Evolutionary conservation across 139 green algal genomes (phyloP), one percentile per base, ranked within the genome.

Genomic region (Tetradesmus obliquus): DNA sequence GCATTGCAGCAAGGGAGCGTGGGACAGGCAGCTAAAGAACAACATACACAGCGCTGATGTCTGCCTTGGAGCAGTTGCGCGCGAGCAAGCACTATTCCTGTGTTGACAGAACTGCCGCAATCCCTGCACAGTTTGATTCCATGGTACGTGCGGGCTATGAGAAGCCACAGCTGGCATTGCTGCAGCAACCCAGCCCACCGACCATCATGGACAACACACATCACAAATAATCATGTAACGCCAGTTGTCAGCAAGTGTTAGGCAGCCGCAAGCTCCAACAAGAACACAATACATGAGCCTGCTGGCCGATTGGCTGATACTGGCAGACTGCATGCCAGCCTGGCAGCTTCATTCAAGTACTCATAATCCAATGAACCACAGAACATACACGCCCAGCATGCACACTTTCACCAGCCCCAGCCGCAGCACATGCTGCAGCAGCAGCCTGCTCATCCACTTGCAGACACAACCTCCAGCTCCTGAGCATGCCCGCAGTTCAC

Each of bases 401-500:
- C 17, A 76, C 5, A 5, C 66, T 24, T 3, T 8, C 66, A 24
- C 15, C 53, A 24, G n/a, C n/a, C 8, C 6, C 45, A 55, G 2
- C 45, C 45, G 51, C 79, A n/a, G 51, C 80, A 85, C 12, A 13
- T 57, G 53, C 12, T 19, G 80, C 80, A 85, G 51, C 53, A 32
- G 82, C 51, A 54, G 12, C 45, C 22, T 17, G n/a, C n/a, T 81
- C 9, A 89, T 5, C 60, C 84, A 22, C 84, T 81, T 1, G 84
- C 84, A 81, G 60, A 60, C 71, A 90, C 86, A 53, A 90, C 86
- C 55, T 90, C 69, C 71, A 90, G 51, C 51, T 90, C 86, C 22
- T 90, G 51, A 24, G 71, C 86, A 90, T 90, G 86, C 1, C 86
- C 86, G 72, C 86, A 84, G 55, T 72, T 79, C 3, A 74, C 22